Conservation (phyloP, 805 yeast genomes). For the Candida jianshihensis region DNA sequence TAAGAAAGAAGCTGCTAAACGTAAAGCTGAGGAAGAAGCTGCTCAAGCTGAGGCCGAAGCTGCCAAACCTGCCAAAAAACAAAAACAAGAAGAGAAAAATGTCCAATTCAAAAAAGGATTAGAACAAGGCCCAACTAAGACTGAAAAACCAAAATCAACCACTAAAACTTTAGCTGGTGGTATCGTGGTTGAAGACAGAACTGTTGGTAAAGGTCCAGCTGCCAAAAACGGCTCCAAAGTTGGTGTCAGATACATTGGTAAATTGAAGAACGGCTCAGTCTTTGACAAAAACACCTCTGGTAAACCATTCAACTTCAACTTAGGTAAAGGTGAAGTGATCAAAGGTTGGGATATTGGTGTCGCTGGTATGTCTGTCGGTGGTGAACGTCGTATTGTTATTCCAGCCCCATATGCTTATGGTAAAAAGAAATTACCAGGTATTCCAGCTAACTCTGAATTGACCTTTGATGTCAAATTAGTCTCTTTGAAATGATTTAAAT, state of each 20-base stretch:
- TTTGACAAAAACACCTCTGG: slow-evolving; percentile 97
- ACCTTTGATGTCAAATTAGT: slow-evolving; percentile 94
- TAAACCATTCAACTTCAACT: slow-evolving; percentile 84
- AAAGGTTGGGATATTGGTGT: slow-evolving; percentile 99
- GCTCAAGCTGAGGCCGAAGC: slow-evolving; percentile 25
- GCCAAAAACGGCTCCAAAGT: slow-evolving; percentile 88
- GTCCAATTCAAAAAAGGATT: slow-evolving; percentile 87
- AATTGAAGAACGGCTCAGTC: slow-evolving; percentile 91
- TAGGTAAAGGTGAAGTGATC: slow-evolving; percentile 98
- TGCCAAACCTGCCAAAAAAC: slow-evolving; percentile 16
- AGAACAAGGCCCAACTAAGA: slow-evolving; percentile 88
- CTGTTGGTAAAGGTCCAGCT: slow-evolving; percentile 76
- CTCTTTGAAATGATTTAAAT: slow-evolving; percentile 58
- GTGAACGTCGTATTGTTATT: slow-evolving; percentile 95
- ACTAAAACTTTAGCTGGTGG: slow-evolving; percentile 88
- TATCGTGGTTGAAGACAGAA: slow-evolving; percentile 87
- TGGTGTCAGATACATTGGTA: slow-evolving; percentile 96
- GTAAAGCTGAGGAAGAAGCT: slow-evolving; percentile 25
- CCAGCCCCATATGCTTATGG: slow-evolving; percentile 98
- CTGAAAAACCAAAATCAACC: slow-evolving; percentile 44
- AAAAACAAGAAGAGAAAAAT: slow-evolving; percentile 46
- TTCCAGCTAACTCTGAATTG: slow-evolving; percentile 95
- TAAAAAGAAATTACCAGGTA: slow-evolving; percentile 87
- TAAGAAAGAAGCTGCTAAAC: slow-evolving; percentile 23
- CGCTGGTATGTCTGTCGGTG: slow-evolving; percentile 97